Conservation (phyloP, 2,329 filamentous ascomycete genomes). For the Fusarium nurragi region DNA sequence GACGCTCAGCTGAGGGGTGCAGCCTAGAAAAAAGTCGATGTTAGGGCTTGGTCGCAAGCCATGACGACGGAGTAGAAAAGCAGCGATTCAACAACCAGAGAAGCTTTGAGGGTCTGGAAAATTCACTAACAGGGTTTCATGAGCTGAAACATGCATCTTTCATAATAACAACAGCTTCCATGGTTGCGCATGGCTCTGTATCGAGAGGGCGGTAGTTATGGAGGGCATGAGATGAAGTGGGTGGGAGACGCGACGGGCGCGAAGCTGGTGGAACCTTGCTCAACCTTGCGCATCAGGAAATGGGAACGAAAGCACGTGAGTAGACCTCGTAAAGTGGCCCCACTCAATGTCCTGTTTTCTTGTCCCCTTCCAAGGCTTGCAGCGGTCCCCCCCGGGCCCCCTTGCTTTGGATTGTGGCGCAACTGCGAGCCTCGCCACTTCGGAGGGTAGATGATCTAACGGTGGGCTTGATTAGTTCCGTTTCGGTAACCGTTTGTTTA, state of each 20-base stretch:
- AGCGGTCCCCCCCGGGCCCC: neutral
- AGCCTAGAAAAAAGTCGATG: constrained; percentile 32
- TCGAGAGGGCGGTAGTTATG: constrained; percentile 34
- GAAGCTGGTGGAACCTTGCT: constrained; percentile 48
- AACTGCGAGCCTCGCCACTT: constrained; percentile 8
- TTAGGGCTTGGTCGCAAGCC: constrained; percentile 3
- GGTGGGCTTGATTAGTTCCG: neutral
- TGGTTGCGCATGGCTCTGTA: constrained; percentile 41
- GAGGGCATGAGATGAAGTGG: constrained; percentile 54
- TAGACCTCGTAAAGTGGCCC: constrained; percentile 25
- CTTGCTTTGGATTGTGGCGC: constrained; percentile 34
- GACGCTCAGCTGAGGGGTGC: constrained; percentile 40
- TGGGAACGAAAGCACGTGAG: constrained; percentile 58
- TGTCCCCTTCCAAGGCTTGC: constrained; percentile 8
- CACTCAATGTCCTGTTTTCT: constrained; percentile 31
- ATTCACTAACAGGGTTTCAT: constrained; percentile 1
- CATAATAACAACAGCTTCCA: constrained; percentile 31
- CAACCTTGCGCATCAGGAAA: constrained; percentile 47
- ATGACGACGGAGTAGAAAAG: constrained; percentile 13
- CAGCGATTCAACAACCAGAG: constrained; percentile 37
- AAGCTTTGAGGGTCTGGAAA: constrained; percentile 37
- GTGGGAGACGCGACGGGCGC: constrained; percentile 57
- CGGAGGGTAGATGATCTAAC: neutral
- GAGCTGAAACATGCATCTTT: constrained; percentile 13
- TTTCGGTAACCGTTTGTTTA: constrained; percentile 31